Evolutionary conservation across 331 rosid species (phyloP).

Genomic region (Acacia pycnantha): DNA sequence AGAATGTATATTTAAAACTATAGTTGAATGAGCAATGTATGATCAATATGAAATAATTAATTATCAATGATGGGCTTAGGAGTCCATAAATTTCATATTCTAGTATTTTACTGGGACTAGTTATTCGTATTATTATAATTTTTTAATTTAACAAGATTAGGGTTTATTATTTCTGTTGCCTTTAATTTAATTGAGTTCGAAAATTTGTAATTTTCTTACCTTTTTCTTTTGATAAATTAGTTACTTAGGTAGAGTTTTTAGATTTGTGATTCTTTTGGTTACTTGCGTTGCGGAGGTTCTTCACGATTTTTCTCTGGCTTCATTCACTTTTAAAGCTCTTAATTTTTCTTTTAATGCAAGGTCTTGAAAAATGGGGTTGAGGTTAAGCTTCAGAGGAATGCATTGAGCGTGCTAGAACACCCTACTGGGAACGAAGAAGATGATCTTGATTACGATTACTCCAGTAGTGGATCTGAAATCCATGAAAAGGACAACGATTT

Average conservation of each 20-base stretch:
- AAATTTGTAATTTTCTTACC: neutral
- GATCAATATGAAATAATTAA: neutral
- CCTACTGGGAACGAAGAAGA: conserved; percentile 61
- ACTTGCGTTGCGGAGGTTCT: neutral
- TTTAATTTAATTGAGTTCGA: neutral
- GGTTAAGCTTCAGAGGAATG: conserved; percentile 77
- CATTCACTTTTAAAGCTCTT: neutral
- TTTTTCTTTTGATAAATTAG: neutral
- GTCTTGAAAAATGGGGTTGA: conserved; percentile 74
- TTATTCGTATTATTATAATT: neutral
- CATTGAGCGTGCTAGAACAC: conserved; percentile 72
- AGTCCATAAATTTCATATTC: neutral
- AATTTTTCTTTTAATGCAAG: conserved; percentile 35
- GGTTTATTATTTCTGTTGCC: neutral
- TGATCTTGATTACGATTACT: conserved; percentile 47
- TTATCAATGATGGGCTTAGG: neutral
- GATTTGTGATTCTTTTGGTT: neutral
- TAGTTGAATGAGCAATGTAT: neutral
- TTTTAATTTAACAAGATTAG: neutral
- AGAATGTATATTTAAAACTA: neutral
- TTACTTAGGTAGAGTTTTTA: neutral
- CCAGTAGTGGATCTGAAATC: conserved; percentile 59
- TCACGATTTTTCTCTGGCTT: neutral
- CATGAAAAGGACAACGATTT: conserved; percentile 58
- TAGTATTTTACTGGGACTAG: neutral